Conservation (phyloP, 805 yeast species). For the Yarrowia yakushimensis region DNA sequence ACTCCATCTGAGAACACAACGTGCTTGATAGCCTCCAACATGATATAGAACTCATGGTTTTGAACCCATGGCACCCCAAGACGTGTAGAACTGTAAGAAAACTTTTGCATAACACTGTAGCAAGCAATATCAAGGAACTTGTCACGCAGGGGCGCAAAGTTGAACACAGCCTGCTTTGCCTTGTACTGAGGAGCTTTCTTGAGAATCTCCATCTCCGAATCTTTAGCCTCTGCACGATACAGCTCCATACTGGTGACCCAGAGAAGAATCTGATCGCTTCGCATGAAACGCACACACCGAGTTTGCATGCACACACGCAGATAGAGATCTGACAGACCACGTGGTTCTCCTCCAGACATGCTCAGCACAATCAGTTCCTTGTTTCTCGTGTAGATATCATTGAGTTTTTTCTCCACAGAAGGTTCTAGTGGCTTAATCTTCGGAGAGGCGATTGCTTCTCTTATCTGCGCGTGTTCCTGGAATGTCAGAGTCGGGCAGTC, state of each 20-base stretch:
- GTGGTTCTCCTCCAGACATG: constrained; percentile 23
- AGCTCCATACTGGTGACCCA: constrained; percentile 19
- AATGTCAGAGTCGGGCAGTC: constrained; percentile 2
- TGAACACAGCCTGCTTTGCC: constrained; percentile 15
- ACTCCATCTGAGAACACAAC: constrained; percentile 19
- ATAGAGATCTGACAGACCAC: constrained; percentile 10
- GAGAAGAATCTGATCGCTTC: constrained; percentile 17
- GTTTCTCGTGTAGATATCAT: constrained; percentile 8
- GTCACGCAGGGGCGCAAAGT: constrained; percentile 16
- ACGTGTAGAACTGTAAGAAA: neutral
- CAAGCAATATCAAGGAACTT: neutral
- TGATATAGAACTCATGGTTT: constrained; percentile 12
- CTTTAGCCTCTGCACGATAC: neutral
- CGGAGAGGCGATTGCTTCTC: neutral
- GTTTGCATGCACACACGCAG: constrained; percentile 15
- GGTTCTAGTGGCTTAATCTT: neutral
- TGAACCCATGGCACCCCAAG: constrained; percentile 12
- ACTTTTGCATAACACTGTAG: neutral
- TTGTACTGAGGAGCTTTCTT: constrained; percentile 9
- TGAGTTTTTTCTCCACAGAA: neutral
- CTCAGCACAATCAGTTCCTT: neutral
- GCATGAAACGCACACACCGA: neutral
- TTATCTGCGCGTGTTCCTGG: constrained; percentile 4
- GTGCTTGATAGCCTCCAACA: constrained; percentile 9
- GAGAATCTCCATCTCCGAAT: constrained; percentile 1